phyloP scores from a whole-genome alignment of 768 basidiomycete species.

The Rhodotorula kratochvilovae region DNA sequence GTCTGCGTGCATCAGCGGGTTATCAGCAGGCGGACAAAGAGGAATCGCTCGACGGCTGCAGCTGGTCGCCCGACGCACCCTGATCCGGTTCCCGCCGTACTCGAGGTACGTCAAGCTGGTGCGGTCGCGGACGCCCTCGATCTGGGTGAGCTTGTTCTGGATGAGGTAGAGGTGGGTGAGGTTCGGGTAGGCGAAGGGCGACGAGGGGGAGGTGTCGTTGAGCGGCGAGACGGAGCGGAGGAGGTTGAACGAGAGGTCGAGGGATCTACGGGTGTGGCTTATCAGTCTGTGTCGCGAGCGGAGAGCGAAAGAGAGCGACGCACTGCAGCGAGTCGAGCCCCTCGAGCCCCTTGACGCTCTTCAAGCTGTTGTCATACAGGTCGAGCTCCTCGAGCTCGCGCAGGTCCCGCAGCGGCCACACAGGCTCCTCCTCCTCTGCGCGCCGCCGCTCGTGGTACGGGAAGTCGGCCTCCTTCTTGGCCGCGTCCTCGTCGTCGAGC shows the following conservation, averaged over 20 bases:
- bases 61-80: conserved; percentile 53
- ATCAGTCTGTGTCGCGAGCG: not conserved
- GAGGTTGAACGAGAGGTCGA: conserved; percentile 95
- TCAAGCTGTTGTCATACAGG: conserved; percentile 92
- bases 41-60: too few species aligned
- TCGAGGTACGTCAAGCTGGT: conserved; percentile 69
- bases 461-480: conserved; percentile 42
- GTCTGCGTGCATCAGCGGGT: conserved; percentile 53
- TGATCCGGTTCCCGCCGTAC: conserved; percentile 84
- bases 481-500: conserved; percentile 42
- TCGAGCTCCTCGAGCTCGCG: conserved; percentile 79
- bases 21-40: conserved; percentile 3
- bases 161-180: conserved; percentile 85
- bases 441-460: conserved; percentile 15
- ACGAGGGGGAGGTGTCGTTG: conserved; percentile 59
- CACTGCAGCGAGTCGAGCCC: conserved; percentile 48
- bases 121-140: conserved; percentile 61
- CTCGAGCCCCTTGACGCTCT: conserved; percentile 64
- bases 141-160: conserved; percentile 85
- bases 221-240: conserved; percentile 55
- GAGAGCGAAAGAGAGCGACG: conserved; percentile 22
- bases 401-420: conserved; percentile 49
- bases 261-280: conserved; percentile 53
- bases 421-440: conserved; percentile 13
- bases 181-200: conserved; percentile 51